Percentiles rank a stretch among this genome's conserved stretches.
Evolutionary conservation across 2,329 filamentous ascomycete genomes (phyloP).

Genomic region (Penicillium capsulatum): DNA sequence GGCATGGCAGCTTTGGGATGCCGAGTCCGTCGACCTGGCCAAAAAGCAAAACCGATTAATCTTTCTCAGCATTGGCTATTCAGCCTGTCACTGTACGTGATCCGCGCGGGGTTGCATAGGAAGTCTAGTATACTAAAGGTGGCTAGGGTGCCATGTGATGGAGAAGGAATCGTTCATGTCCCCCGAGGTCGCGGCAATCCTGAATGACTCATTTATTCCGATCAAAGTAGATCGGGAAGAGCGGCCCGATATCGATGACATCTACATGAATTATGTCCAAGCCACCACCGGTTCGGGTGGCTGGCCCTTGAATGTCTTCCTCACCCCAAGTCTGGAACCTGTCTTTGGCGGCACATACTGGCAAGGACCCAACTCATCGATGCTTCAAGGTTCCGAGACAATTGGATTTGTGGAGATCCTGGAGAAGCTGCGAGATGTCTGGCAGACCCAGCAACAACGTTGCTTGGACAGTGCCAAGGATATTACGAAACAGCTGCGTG

Average conservation of each 20-base stretch:
- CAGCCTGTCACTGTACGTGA: conserved; percentile 82
- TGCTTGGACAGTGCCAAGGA: conserved; percentile 80
- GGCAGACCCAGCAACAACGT: conserved; percentile 77
- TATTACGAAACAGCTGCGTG: conserved; percentile 72
- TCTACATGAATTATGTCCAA: conserved; percentile 98
- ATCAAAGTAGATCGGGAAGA: conserved; percentile 92
- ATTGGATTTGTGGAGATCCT: conserved; percentile 81
- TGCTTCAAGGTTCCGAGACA: conserved; percentile 51
- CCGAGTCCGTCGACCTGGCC: conserved; percentile 71
- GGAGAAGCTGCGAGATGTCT: conserved; percentile 68
- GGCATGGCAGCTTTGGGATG: conserved; percentile 84
- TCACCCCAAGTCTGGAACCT: conserved; percentile 87
- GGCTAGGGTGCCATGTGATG: conserved; percentile 78
- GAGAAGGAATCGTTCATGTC: conserved; percentile 88
- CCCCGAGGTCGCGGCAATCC: conserved; percentile 68
- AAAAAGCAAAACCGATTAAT: conserved; percentile 79
- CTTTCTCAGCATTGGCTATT: conserved; percentile 92
- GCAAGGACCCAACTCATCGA: conserved; percentile 68
- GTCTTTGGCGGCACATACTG: conserved; percentile 97
- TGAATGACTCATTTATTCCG: conserved; percentile 86
- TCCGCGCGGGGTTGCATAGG: too few species aligned
- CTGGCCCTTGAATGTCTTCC: conserved; percentile 95
- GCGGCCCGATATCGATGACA: conserved; percentile 85
- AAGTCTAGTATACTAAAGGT: conserved; percentile 14
- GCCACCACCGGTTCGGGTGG: conserved; percentile 85